Conservation (phyloP, 768 basidiomycete species). For the Gloeopeniophorella convolvens region DNA sequence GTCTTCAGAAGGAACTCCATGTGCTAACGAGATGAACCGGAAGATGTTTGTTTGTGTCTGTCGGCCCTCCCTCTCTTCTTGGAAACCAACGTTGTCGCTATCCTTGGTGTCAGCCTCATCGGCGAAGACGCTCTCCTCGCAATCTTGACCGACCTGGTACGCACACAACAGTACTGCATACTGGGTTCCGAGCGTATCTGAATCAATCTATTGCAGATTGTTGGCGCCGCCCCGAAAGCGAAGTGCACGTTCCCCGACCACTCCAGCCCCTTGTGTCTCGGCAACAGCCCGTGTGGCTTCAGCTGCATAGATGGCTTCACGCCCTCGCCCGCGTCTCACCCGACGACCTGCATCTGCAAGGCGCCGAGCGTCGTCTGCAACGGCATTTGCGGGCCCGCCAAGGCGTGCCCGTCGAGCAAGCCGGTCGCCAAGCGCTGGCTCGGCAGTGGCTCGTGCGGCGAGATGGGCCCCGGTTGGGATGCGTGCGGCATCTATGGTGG, state of each 20-base stretch:
- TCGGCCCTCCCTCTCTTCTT: slow-evolving; percentile 34
- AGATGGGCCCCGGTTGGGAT: slow-evolving; percentile 27
- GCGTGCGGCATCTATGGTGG: slow-evolving; percentile 41
- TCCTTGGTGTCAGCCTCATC: slow-evolving; percentile 26
- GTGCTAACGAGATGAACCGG: neutral
- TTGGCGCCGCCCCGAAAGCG: slow-evolving; percentile 17
- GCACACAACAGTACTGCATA: slow-evolving; percentile 1
- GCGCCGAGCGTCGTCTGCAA: slow-evolving; percentile 41
- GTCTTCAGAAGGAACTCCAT: neutral
- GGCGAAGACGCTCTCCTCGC: slow-evolving; percentile 29
- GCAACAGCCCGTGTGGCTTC: slow-evolving; percentile 38
- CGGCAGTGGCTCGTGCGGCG: slow-evolving; percentile 27
- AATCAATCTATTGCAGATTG: slow-evolving; percentile 23
- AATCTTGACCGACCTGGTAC: slow-evolving; percentile 33
- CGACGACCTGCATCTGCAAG: slow-evolving; percentile 38
- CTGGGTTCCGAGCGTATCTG: neutral
- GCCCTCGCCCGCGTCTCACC: slow-evolving; percentile 25
- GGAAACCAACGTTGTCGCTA: slow-evolving; percentile 27
- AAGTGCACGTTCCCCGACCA: slow-evolving; percentile 38
- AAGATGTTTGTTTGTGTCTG: slow-evolving; percentile 41
- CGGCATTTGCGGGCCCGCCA: slow-evolving; percentile 33
- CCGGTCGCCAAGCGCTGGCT: slow-evolving; percentile 23
- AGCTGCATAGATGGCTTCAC: slow-evolving; percentile 40
- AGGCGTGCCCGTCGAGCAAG: slow-evolving; percentile 27
- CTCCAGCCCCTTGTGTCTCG: slow-evolving; percentile 32